Base-by-base conservation (phyloP, 768 basidiomycete species). In the Tylopilus rubrobrunneus region DNA sequence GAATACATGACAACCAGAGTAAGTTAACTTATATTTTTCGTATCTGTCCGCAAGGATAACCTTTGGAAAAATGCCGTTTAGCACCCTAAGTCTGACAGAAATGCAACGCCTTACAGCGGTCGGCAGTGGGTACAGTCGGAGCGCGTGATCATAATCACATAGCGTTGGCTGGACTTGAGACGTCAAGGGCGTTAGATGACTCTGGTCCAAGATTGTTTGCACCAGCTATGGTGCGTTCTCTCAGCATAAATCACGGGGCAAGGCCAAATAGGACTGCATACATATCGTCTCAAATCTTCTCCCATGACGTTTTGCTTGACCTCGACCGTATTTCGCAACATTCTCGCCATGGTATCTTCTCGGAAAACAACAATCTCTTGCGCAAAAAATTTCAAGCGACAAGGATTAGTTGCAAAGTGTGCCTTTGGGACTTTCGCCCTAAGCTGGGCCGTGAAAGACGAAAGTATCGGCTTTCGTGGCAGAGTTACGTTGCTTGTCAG, bases 1-100 rank as follows among this genome's bases (percentile, higher is more conserved):
- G 78, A 98, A 94, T 27, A 98, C 97, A 71, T 98, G 97, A 63
- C 97, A 98, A 11, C 93, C 93, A 54, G 95, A 94, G 68, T 99
- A 99, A 1, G 95, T 98, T 58, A 97, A 78, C 63, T 97, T 92
- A 69, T 92, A 99, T 45, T 89, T 83, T 67, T 97, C 95, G 65
- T 98, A 97, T 71, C 88, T 94, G 73, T 99, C 97, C 1, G 97
- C 97, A 12, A 99, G 81, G 31, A 98, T 78, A 19, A 98, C 77
- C 94, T 97, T 56, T 17, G 27, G 39, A 31, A 50, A 4, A 25
- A 44, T 31, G 21, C 31, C 15, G 28, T 45, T 66, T 50, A 69
- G 51, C 23, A 23, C 4, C 8, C 21, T 25, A 19, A 49, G 19
- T 27, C 33, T 40, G 36, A 46, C 1, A 21, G 37, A 4, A 37